Evolutionary conservation across 257 asterid genomes (phyloP), one percentile per base, ranked within the genome.

Genomic region (Primulina tabacum): DNA sequence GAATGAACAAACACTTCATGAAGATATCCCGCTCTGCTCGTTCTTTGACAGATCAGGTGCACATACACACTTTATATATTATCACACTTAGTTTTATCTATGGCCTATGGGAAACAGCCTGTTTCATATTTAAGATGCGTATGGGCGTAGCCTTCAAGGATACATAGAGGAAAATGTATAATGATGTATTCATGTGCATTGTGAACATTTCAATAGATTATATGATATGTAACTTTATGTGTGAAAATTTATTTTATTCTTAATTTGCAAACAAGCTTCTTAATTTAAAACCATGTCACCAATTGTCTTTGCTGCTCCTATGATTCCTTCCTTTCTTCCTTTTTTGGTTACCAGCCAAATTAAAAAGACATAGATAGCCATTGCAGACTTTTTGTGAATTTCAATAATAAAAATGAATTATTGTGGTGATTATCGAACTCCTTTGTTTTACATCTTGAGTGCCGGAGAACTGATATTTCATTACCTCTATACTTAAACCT

Each of bases 41-140:
- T 84, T 75, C 88, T 62, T 78, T 93, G 82, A 80, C 83, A 8
- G 56, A 74, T 70, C 94, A 90, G 96, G 98, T 88, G 37, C 18
- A 47, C 55, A 43, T 43, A 1, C 55, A 12, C 18, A 18, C 55
- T 47, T 14, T 14, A 12, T 47, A 12, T 14, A 8, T 47, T 10
- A 4, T 47, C 55, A 14, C 14, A 47, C 18, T 47, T 7, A 47
- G 18, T 47, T 47, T 47, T 3, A 12, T 47, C 55, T 40, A 40
- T 47, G 18, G 4, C 14, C 18, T 40, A 40, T 47, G 55, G 14
- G 18, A 14, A 47, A 17, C 6, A 12, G 2, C 53, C 5, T 43
- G n/a, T 43, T 43, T 43, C 53, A 11, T 3, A 43, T 43, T 43
- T 43, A 10, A 43, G 53, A 43, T 12, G 17, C n/a, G 53, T 12